Evolutionary conservation across 2,329 filamentous ascomycete genomes (phyloP).

Genomic region (Venturiaceae sp.): DNA sequence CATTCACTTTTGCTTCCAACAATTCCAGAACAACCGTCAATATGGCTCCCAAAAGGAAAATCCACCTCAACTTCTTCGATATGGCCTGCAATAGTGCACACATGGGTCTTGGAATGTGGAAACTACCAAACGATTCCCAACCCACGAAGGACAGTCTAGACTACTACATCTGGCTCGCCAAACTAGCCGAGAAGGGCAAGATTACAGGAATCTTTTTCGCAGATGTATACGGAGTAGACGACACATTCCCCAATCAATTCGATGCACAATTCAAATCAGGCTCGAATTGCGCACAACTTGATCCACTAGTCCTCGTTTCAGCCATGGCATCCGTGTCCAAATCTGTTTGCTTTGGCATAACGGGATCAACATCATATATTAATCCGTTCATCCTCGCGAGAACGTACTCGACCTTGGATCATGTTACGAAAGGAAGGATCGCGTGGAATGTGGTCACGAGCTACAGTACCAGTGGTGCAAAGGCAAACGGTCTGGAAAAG

Average conservation of each 20-base stretch:
- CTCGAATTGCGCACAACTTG: background rate
- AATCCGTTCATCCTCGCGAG: slow-evolving; percentile 24
- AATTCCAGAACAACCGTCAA: no score
- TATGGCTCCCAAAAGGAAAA: background rate
- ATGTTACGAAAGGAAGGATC: slow-evolving; percentile 25
- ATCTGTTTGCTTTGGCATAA: slow-evolving; percentile 35
- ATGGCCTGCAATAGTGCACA: background rate
- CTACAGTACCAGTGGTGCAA: slow-evolving; percentile 18
- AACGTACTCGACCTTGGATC: slow-evolving; percentile 25
- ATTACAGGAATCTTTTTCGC: slow-evolving; percentile 44
- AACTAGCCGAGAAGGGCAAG: slow-evolving; percentile 36
- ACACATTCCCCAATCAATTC: slow-evolving; percentile 24
- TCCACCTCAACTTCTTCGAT: background rate
- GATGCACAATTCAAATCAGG: slow-evolving; percentile 12
- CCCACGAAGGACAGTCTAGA: background rate
- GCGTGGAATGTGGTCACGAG: slow-evolving; percentile 43
- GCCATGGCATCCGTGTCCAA: slow-evolving; percentile 32
- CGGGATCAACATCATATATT: slow-evolving; percentile 33
- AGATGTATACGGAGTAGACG: slow-evolving; percentile 40
- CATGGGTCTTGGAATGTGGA: background rate
- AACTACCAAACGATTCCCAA: background rate
- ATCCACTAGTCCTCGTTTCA: slow-evolving; percentile 21
- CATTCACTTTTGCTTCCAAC: no score
- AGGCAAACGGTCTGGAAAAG: background rate
- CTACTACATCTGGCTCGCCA: slow-evolving; percentile 36